Conservation (phyloP, 257 asterid genomes). For the Linderniella brevidens region DNA sequence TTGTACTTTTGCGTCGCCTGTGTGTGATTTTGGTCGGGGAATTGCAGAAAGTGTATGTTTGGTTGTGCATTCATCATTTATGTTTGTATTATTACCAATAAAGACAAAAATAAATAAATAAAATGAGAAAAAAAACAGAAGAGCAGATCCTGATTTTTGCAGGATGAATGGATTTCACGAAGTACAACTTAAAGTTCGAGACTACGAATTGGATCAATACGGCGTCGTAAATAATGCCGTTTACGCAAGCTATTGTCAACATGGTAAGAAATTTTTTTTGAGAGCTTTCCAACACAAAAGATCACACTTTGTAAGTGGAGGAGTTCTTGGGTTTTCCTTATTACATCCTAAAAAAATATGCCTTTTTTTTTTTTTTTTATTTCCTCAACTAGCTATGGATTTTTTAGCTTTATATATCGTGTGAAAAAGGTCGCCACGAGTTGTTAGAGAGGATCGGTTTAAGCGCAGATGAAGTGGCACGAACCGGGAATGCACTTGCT, state of each 20-base stretch:
- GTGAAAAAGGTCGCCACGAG: slow-evolving; percentile 73
- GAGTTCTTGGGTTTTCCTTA: background rate
- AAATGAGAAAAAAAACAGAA: no score
- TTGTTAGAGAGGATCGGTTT: slow-evolving; percentile 58
- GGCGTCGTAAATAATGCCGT: slow-evolving; percentile 86
- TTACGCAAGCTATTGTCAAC: slow-evolving; percentile 85
- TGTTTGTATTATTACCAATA: no score
- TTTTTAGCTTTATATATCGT: background rate
- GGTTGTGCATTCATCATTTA: no score
- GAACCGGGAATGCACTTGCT: slow-evolving; percentile 62
- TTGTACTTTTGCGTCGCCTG: no score
- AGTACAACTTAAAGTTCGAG: slow-evolving; percentile 72
- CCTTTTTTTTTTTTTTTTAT: no score
- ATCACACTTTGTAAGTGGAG: background rate
- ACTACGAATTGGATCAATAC: slow-evolving; percentile 86
- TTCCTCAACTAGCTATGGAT: no score
- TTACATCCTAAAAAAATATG: background rate
- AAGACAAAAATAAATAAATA: no score
- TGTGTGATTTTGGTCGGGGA: no score
- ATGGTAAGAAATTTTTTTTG: slow-evolving; percentile 35
- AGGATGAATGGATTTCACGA: slow-evolving; percentile 62
- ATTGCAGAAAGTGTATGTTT: no score
- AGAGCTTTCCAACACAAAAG: background rate
- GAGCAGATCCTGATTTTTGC: slow-evolving; percentile 10
- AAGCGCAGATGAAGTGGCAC: slow-evolving; percentile 68